These are phyloP conservation scores for Manihot esculenta DNA, from an alignment of 441 rosid genomes.

Conservation along the genomic window DNA sequence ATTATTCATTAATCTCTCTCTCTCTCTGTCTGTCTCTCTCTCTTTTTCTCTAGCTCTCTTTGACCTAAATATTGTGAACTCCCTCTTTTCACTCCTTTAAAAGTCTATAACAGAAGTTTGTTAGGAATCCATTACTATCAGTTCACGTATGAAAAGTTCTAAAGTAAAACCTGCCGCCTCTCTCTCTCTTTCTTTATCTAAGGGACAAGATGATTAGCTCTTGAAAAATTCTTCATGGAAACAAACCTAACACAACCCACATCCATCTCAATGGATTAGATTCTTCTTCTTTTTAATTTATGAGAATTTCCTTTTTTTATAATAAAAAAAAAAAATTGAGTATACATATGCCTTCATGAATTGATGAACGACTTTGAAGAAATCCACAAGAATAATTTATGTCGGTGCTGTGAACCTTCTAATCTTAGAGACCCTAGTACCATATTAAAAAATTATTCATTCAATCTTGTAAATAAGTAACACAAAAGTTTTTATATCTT, in stretches of 20 bases:
- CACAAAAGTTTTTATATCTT: too few species aligned
- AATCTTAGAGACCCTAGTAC: too few species aligned
- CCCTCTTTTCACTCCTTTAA: background rate
- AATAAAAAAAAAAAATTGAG: background rate
- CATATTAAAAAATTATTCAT: too few species aligned
- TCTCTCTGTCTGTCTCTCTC: too few species aligned
- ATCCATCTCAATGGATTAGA: background rate
- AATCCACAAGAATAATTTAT: too few species aligned
- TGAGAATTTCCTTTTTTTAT: too few species aligned
- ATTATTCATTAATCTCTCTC: background rate
- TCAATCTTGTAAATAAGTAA: too few species aligned
- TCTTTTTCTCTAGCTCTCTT: conserved; percentile 1
- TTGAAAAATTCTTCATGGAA: conserved; percentile 17
- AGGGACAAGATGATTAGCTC: conserved; percentile 23
- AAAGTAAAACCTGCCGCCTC: background rate
- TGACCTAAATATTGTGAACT: conserved; percentile 19
- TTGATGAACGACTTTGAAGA: too few species aligned
- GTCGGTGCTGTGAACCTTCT: too few species aligned
- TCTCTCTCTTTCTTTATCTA: conserved; percentile 5
- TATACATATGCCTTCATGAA: background rate
- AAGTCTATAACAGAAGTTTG: conserved; percentile 17
- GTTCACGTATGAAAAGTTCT: conserved; percentile 14
- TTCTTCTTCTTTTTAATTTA: conserved; percentile 12
- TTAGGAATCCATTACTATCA: conserved; percentile 29
- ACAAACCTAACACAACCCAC: background rate